These are phyloP conservation scores for Collybiopsis confluens DNA, from an alignment of 768 basidiomycete genomes.

Conservation along the genomic window DNA sequence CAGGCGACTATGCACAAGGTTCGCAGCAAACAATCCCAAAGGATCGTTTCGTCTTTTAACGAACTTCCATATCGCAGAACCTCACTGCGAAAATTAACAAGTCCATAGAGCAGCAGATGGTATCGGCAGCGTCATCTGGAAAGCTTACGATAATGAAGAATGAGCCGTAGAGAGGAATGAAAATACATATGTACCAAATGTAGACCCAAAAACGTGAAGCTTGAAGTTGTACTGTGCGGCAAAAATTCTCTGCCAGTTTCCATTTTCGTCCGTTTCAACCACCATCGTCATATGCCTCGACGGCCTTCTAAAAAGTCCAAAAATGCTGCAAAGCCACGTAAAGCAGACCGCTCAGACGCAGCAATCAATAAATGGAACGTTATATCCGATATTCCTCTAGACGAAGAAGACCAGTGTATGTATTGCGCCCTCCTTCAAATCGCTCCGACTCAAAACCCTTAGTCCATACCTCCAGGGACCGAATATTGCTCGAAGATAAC, in stretches of 20 bases:
- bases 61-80: no score
- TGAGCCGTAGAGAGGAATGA: slow-evolving; percentile 19
- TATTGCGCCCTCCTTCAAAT: slow-evolving; percentile 10
- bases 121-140: slow-evolving; percentile 81
- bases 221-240: no score
- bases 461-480: slow-evolving; percentile 77
- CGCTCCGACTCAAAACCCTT: slow-evolving; percentile 8
- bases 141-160: slow-evolving; percentile 93
- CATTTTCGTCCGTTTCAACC: neutral
- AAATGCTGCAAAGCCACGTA: slow-evolving; percentile 37
- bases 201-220: no score
- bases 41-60: neutral
- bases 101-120: slow-evolving; percentile 90
- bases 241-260: no score
- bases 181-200: no score
- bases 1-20: slow-evolving; percentile 80
- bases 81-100: slow-evolving; percentile 89
- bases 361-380: slow-evolving; percentile 67
- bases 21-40: slow-evolving; percentile 8
- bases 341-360: slow-evolving; percentile 45
- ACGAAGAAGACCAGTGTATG: slow-evolving; percentile 79
- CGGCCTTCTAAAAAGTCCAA: slow-evolving; percentile 29
- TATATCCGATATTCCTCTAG: slow-evolving; percentile 62
- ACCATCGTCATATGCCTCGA: slow-evolving; percentile 38
- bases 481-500: slow-evolving; percentile 71